Evolutionary conservation across 306 rosid genomes (phyloP).

Genomic region (Parietaria judaica): DNA sequence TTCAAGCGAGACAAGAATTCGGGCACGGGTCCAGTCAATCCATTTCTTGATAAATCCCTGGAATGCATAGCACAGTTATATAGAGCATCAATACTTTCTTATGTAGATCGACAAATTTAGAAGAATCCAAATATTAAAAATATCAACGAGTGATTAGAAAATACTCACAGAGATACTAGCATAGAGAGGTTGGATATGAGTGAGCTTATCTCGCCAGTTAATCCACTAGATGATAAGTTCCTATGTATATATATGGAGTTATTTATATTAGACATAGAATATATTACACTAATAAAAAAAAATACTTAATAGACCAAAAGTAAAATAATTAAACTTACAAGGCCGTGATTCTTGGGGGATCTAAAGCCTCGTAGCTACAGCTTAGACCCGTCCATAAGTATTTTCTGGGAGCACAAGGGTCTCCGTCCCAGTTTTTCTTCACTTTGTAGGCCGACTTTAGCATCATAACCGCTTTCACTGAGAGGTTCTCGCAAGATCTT

Average conservation of each 20-base stretch:
- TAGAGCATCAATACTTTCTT: too few species aligned
- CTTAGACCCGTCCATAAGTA: slow-evolving; percentile 25
- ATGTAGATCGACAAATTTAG: too few species aligned
- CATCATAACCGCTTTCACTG: slow-evolving; percentile 22
- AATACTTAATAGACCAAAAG: too few species aligned
- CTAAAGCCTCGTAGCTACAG: background rate
- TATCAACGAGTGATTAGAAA: background rate
- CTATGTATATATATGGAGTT: too few species aligned
- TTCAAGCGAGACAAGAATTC: background rate
- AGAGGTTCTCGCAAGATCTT: background rate
- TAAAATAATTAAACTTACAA: background rate
- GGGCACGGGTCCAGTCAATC: background rate
- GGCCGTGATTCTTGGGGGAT: background rate
- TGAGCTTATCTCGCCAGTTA: background rate
- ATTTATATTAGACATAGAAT: too few species aligned
- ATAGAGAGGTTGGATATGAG: background rate
- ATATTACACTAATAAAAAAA: too few species aligned
- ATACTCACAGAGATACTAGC: background rate
- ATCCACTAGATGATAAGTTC: background rate
- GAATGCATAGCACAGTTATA: background rate
- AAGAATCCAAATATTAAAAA: background rate
- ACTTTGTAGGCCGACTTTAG: slow-evolving; percentile 12
- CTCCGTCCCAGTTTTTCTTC: slow-evolving; percentile 31
- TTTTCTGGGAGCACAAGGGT: slow-evolving; percentile 22
- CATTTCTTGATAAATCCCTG: slow-evolving; percentile 2